Evolutionary conservation across 768 basidiomycete species (phyloP), one percentile per base, ranked within the genome.

Genomic region (Lactifluus rugatus): DNA sequence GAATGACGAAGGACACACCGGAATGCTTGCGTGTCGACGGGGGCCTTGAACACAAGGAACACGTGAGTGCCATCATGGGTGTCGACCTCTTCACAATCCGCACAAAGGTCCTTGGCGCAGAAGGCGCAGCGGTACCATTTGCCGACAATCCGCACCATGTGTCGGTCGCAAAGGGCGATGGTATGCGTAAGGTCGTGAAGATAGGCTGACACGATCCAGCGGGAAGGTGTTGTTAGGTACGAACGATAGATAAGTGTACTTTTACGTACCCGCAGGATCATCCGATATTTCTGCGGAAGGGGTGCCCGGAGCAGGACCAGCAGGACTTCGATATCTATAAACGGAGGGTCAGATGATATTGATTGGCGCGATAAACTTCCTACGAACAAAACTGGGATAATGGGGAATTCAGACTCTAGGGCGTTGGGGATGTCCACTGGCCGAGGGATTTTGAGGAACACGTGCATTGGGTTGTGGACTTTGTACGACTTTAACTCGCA

Each of bases 51-150:
- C 8, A 89, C 87, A 34, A 94, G 75, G 70, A 93, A 97, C 44
- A 91, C 71, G 67, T 95, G 93, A 1, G 81, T 82, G 58, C 81
- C 76, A 64, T 93, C 81, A 66, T 96, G 93, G 46, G 86, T 85
- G 66, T 91, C 91, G 26, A 87, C 72, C 47, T 73, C 76, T 69
- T 93, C 88, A 65, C 93, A 95, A 31, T 78, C 78, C 42, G 83
- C 82, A 71, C 94, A 96, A n/a, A 95, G 73, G 68, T 97, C 94
- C 64, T 81, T 84, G 6, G 78, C 78, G 66, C 93, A 96, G 67
- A 92, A 90, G 4, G 83, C 91, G 66, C 94, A 97, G 64, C 87
- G 81, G 71, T 85, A 88, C 94, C 94, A 97, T 64, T 82, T 81
- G 16, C 94, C 94, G n/a, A 76, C 72, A 54, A 96, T 94, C 50